Evolutionary conservation across 2,329 filamentous ascomycete genomes (phyloP).

Genomic region (Penicillium corylophilum): DNA sequence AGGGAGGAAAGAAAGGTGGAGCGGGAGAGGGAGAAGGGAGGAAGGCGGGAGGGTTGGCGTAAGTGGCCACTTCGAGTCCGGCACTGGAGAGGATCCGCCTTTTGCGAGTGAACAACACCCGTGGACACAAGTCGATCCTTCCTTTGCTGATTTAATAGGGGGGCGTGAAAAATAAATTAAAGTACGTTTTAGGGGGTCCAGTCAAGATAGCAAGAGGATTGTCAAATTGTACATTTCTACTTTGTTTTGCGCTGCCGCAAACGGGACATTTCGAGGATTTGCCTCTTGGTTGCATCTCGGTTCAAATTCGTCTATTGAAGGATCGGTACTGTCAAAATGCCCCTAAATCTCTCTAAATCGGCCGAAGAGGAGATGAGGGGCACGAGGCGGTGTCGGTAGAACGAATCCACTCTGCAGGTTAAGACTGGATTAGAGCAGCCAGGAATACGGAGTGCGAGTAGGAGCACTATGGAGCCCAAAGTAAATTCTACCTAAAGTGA

Average conservation of each 20-base stretch:
- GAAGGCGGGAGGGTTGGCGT: constrained; percentile 15
- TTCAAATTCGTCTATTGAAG: background rate
- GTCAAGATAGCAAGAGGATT: background rate
- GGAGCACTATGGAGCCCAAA: background rate
- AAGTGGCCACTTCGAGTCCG: constrained; percentile 22
- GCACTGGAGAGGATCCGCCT: background rate
- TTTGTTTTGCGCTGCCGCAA: background rate
- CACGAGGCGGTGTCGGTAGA: constrained; percentile 15
- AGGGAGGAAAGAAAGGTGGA: constrained; percentile 18
- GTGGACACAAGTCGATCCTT: background rate
- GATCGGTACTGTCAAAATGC: background rate
- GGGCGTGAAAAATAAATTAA: background rate
- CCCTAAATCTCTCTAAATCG: background rate
- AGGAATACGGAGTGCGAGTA: background rate
- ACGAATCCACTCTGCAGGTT: constrained; percentile 5
- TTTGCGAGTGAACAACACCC: background rate
- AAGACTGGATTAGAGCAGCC: background rate
- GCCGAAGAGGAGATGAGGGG: constrained; percentile 2
- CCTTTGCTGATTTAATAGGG: background rate
- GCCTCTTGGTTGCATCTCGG: background rate
- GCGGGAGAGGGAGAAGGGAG: constrained; percentile 14
- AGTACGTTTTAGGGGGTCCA: background rate
- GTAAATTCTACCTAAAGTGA: background rate
- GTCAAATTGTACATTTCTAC: background rate
- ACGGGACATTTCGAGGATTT: background rate